Percentiles rank a stretch among this genome's conserved stretches.
Conservation (phyloP, 257 asterid genomes). For the Solanum virginianum region DNA sequence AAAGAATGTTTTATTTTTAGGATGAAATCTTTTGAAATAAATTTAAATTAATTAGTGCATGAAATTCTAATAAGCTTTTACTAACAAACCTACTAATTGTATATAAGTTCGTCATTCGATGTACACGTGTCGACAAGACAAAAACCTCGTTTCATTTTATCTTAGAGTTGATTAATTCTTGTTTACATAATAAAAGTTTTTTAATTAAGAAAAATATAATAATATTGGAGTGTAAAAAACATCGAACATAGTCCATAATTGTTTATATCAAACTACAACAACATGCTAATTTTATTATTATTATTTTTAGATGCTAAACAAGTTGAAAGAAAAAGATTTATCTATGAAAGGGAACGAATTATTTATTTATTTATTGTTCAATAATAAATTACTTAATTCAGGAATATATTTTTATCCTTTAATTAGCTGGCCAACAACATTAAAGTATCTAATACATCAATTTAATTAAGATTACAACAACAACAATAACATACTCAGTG, state of each 20-base stretch:
- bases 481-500: too few species aligned
- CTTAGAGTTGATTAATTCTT: neutral
- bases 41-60: neutral
- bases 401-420: neutral
- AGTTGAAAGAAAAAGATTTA: neutral
- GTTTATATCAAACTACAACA: neutral
- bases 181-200: neutral
- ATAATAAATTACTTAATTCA: neutral
- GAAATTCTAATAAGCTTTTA: neutral
- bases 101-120: too few species aligned
- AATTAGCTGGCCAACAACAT: neutral
- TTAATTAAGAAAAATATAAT: neutral
- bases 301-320: neutral
- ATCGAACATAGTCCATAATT: neutral
- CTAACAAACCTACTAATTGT: neutral
- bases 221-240: neutral
- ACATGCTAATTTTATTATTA: neutral
- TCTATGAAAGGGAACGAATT: neutral
- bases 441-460: neutral
- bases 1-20: neutral
- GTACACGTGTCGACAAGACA: too few species aligned
- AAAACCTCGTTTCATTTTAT: too few species aligned
- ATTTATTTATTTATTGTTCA: neutral
- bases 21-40: fast-evolving
- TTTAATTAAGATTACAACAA: neutral